A percentile compares a stretch with the other conserved stretches of the same genome.
Evolutionary conservation across 2,329 filamentous ascomycete genomes (phyloP).

Genomic region (Fusarium humuli): DNA sequence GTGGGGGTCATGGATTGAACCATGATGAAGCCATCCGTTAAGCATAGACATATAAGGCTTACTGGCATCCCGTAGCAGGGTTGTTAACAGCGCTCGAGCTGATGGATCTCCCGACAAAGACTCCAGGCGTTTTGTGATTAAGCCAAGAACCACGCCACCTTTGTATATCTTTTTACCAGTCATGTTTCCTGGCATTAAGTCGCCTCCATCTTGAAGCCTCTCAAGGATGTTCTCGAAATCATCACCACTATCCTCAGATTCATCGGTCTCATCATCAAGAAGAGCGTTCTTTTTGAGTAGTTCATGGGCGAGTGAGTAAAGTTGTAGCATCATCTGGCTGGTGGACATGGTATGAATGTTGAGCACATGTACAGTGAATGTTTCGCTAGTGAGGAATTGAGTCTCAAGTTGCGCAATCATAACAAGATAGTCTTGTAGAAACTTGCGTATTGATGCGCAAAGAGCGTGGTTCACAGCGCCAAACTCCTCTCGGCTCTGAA

Average conservation of each 20-base stretch:
- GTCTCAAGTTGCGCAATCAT: constrained; percentile 94
- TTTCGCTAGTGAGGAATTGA: constrained; percentile 87
- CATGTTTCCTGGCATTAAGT: constrained; percentile 81
- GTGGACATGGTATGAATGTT: constrained; percentile 93
- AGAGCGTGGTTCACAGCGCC: constrained; percentile 95
- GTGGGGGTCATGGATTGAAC: constrained; percentile 93
- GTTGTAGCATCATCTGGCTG: constrained; percentile 88
- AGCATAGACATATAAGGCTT: constrained; percentile 97
- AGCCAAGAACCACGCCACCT: constrained; percentile 91
- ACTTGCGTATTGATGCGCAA: constrained; percentile 91
- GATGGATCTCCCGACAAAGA: constrained; percentile 94
- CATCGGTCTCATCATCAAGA: constrained; percentile 81
- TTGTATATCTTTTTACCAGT: constrained; percentile 93
- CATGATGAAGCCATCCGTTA: constrained; percentile 98
- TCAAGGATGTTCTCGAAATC: constrained; percentile 95
- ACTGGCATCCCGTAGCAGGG: constrained; percentile 86
- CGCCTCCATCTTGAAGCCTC: constrained; percentile 86
- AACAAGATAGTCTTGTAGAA: constrained; percentile 92
- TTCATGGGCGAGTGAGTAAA: constrained; percentile 89
- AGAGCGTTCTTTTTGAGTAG: constrained; percentile 89
- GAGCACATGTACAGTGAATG: constrained; percentile 92
- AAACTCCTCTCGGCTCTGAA: constrained; percentile 92
- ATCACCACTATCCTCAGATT: constrained; percentile 79
- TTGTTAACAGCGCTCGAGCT: constrained; percentile 83
- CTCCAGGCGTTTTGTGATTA: constrained; percentile 86